A percentile compares a stretch with the other conserved stretches of the same genome.
phyloP scores from a whole-genome alignment of 2,329 filamentous ascomycete genomes.

The Arachnomyces sp. region DNA sequence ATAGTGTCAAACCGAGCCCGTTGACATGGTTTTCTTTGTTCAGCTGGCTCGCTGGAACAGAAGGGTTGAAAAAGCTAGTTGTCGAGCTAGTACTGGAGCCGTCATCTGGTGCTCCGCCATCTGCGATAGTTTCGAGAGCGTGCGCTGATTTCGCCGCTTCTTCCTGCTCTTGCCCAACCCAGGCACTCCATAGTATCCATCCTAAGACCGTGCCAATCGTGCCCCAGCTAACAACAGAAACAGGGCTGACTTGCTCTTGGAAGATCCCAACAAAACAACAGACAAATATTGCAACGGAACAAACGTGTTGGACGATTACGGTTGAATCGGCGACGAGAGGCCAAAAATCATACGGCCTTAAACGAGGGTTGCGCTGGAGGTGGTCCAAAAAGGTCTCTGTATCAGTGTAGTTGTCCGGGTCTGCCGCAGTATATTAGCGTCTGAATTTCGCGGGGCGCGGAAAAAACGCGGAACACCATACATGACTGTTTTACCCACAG shows the following conservation, averaged over 20 bases:
- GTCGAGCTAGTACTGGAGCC: constrained; percentile 35
- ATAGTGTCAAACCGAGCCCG: constrained; percentile 38
- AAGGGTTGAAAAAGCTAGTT: constrained; percentile 23
- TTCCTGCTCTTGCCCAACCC: constrained; percentile 66
- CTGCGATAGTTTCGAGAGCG: constrained; percentile 20
- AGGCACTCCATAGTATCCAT: constrained; percentile 87
- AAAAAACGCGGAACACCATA: constrained; percentile 37
- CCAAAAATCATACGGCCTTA: constrained; percentile 98
- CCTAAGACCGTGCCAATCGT: constrained; percentile 75
- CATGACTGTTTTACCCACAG: constrained; percentile 97
- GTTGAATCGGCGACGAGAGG: constrained; percentile 89
- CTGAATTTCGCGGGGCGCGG: background rate
- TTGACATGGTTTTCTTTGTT: constrained; percentile 28
- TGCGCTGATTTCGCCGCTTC: constrained; percentile 30
- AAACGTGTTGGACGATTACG: constrained; percentile 94
- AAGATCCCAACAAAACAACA: constrained; percentile 90
- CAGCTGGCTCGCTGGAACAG: constrained; percentile 17
- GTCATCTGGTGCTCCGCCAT: constrained; percentile 24
- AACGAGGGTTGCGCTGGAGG: constrained; percentile 83
- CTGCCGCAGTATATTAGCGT: constrained; percentile 35
- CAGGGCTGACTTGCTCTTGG: constrained; percentile 76
- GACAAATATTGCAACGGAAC: constrained; percentile 87
- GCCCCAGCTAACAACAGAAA: constrained; percentile 80
- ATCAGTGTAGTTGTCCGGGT: constrained; percentile 98
- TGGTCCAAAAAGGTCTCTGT: constrained; percentile 94